Evolutionary conservation across 2,329 filamentous ascomycete species (phyloP).

Genomic region (Pseudocercospora cruenta): DNA sequence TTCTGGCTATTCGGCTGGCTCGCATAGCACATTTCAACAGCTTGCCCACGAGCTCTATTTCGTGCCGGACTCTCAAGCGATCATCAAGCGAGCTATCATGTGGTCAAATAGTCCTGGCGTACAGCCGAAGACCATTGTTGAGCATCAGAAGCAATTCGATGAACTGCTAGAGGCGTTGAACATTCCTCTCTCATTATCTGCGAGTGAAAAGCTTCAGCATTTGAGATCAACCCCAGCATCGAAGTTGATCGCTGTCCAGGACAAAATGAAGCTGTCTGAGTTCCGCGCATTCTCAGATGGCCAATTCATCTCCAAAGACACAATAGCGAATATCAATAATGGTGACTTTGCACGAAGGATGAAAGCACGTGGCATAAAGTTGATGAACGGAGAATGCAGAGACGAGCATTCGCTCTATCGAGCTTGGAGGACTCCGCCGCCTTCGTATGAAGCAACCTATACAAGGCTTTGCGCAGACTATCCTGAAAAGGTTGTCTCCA

Average conservation of each 20-base stretch:
- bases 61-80: constrained; percentile 47
- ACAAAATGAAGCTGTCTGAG: constrained; percentile 53
- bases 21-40: constrained; percentile 61
- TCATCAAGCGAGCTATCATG: constrained; percentile 59
- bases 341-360: constrained; percentile 54
- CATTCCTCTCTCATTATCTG: constrained; percentile 47
- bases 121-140: constrained; percentile 53
- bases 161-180: constrained; percentile 51
- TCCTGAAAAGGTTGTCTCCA: constrained; percentile 47
- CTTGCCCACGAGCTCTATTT: constrained; percentile 59
- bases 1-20: constrained; percentile 60
- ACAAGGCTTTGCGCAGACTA: constrained; percentile 58
- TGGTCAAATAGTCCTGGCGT: constrained; percentile 59
- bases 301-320: constrained; percentile 49
- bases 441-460: constrained; percentile 48
- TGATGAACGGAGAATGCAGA: constrained; percentile 59
- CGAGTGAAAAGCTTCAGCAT: constrained; percentile 50
- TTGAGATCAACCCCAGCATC: constrained; percentile 48
- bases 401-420: constrained; percentile 59
- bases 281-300: constrained; percentile 59
- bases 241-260: constrained; percentile 48
- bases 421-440: constrained; percentile 53
- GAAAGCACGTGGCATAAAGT: constrained; percentile 49
- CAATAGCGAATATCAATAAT: constrained; percentile 53
- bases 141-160: constrained; percentile 57